phyloP scores from a whole-genome alignment of 306 rosid species.

The Malus asiatica region DNA sequence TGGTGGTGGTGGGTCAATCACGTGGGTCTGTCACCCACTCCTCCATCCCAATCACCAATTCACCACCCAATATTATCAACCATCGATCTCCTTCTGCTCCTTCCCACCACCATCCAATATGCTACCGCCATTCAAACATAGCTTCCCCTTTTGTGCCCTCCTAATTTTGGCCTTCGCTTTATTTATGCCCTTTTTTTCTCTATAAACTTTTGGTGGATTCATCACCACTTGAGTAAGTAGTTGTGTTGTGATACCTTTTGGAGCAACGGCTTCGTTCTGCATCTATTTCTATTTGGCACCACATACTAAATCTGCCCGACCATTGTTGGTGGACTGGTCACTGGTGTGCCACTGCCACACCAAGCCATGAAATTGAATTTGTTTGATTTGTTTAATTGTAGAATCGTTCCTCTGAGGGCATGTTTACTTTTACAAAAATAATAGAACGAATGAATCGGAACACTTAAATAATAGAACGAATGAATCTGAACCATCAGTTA shows the following conservation, averaged over 20 bases:
- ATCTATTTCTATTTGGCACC: neutral
- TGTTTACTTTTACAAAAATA: no score
- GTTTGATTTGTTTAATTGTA: neutral
- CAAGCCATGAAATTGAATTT: neutral
- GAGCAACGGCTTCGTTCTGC: neutral
- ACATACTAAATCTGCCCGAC: neutral
- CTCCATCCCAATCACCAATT: constrained; percentile 18
- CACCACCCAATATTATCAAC: neutral
- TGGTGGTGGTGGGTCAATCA: constrained; percentile 46
- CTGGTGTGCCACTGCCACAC: constrained; percentile 6
- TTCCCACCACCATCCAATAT: constrained; percentile 17
- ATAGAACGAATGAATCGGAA: no score
- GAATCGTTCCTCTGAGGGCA: neutral
- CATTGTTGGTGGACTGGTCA: neutral
- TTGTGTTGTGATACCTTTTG: constrained; percentile 15
- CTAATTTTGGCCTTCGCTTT: neutral
- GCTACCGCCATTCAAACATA: constrained; percentile 32
- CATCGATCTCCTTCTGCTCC: neutral
- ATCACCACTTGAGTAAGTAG: constrained; percentile 35
- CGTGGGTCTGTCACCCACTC: constrained; percentile 83
- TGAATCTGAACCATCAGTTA: no score
- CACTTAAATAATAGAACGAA: no score
- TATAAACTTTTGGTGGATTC: constrained; percentile 35
- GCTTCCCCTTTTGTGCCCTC: constrained; percentile 13
- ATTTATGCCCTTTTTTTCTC: constrained; percentile 33